These are phyloP conservation scores for Martiniozyma abietophila DNA, from an alignment of 805 yeast genomes.

Conservation along the genomic window DNA sequence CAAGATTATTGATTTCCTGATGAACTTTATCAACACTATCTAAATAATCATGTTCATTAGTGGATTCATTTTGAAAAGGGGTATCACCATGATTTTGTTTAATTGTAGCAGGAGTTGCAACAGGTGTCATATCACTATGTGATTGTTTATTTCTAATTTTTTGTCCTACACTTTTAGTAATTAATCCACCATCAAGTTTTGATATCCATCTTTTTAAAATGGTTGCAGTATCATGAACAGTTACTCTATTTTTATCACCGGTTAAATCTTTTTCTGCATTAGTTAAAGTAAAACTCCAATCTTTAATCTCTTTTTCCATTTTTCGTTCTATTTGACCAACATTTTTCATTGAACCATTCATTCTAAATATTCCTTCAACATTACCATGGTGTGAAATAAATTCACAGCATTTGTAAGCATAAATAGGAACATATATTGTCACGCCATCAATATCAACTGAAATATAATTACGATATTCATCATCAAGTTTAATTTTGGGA, in stretches of 20 bases:
- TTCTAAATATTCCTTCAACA: conserved; percentile 29
- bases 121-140: conserved; percentile 2
- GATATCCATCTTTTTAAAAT: conserved; percentile 29
- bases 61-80: not conserved
- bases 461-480: conserved; percentile 1
- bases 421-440: conserved; percentile 19
- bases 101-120: conserved; percentile 4
- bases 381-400: conserved; percentile 19
- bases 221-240: conserved; percentile 29
- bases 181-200: conserved; percentile 23
- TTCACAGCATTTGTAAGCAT: conserved; percentile 26
- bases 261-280: not conserved
- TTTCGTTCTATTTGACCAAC: conserved; percentile 23
- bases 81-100: conserved; percentile 2
- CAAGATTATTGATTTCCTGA: not conserved
- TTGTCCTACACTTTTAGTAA: conserved; percentile 19
- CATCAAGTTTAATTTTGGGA: not conserved
- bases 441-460: conserved; percentile 8
- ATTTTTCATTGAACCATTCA: conserved; percentile 28
- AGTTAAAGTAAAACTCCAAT: conserved; percentile 14
- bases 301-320: conserved; percentile 17
- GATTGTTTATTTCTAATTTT: conserved; percentile 13
- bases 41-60: conserved; percentile 1
- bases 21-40: conserved; percentile 6
- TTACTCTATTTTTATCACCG: conserved; percentile 11